phyloP scores from a whole-genome alignment of 2,329 filamentous ascomycete species.

The Ascochyta fabae region DNA sequence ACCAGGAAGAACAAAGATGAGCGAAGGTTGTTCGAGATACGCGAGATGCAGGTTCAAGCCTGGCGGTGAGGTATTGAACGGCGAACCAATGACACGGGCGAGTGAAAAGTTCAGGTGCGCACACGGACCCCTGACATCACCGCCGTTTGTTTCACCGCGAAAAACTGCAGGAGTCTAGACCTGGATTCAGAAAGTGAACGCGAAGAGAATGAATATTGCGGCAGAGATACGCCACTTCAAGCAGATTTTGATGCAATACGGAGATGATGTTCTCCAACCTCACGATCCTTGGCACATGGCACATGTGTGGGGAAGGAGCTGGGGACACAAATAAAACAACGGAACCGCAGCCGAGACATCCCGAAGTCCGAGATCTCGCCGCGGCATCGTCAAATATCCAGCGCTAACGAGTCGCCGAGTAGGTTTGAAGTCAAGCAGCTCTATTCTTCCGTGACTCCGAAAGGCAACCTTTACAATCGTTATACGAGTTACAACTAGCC shows the following conservation, averaged over 20 bases:
- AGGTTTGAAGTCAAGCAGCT: not conserved
- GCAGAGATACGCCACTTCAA: not conserved
- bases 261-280: not conserved
- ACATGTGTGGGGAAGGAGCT: slow-evolving; percentile 13
- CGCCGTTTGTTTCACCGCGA: slow-evolving; percentile 18
- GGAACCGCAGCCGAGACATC: slow-evolving; percentile 1
- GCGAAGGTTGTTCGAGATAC: slow-evolving; percentile 1
- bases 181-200: not conserved
- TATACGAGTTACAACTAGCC: not conserved
- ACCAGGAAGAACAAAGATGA: not conserved
- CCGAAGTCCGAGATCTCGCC: not conserved
- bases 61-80: slow-evolving; percentile 30
- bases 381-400: not conserved
- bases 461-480: not conserved
- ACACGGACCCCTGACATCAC: slow-evolving; percentile 37
- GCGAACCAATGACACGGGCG: slow-evolving; percentile 31
- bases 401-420: not conserved
- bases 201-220: not conserved
- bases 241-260: not conserved
- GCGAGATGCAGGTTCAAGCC: slow-evolving; percentile 10
- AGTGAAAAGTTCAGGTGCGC: slow-evolving; percentile 34
- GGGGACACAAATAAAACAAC: slow-evolving; percentile 3
- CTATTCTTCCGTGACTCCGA: not conserved
- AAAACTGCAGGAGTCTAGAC: slow-evolving; percentile 9
- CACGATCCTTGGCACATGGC: slow-evolving; percentile 14